These are phyloP conservation scores for Aspergillus nanangensis DNA, from an alignment of 495 filamentous ascomycete species.

Conservation along the genomic window DNA sequence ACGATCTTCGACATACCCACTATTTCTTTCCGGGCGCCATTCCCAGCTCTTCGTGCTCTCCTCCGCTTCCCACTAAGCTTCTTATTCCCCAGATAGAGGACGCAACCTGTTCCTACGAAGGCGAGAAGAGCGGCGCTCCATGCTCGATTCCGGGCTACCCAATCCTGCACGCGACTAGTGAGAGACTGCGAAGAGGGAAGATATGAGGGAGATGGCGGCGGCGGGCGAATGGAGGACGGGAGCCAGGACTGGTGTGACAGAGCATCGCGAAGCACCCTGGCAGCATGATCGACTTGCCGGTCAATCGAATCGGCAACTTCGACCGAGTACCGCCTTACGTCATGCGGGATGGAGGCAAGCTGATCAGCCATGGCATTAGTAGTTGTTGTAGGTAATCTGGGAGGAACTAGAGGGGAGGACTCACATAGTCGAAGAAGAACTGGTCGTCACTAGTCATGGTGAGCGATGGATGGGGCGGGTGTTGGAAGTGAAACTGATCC, in stretches of 20 bases:
- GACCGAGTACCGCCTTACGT: conserved; percentile 60
- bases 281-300: conserved; percentile 65
- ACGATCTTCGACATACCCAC: conserved; percentile 63
- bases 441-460: conserved; percentile 50
- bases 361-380: conserved; percentile 24
- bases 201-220: conserved; percentile 42
- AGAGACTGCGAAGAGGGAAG: conserved; percentile 33
- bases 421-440: conserved; percentile 47
- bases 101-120: conserved; percentile 63
- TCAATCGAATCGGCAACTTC: conserved; percentile 75
- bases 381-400: background rate
- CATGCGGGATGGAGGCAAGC: conserved; percentile 69
- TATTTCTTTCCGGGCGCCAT: conserved; percentile 85
- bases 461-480: no score
- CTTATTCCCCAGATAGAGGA: conserved; percentile 59
- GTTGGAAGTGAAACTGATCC: no score
- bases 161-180: conserved; percentile 46
- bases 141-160: conserved; percentile 66
- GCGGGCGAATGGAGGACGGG: conserved; percentile 60
- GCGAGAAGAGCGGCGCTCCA: conserved; percentile 63
- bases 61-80: conserved; percentile 59
- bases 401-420: conserved; percentile 3
- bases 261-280: conserved; percentile 56
- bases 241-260: conserved; percentile 64
- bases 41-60: conserved; percentile 68